These are phyloP conservation scores for Pichia sp. DNA, from an alignment of 1,139 yeast genomes.

Conservation along the genomic window DNA sequence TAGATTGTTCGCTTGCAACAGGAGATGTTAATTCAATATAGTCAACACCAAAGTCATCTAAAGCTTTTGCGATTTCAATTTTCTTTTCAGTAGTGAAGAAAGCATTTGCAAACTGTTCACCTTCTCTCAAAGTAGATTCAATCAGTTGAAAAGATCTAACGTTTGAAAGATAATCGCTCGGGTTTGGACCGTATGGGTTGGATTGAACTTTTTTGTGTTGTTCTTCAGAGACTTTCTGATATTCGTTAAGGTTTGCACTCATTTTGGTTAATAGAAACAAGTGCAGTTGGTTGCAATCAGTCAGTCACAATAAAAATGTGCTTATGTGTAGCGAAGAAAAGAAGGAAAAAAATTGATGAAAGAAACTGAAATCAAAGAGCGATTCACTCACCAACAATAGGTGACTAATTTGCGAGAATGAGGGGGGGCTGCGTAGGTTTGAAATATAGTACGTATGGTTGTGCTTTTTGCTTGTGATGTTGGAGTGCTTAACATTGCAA, in stretches of 20 bases:
- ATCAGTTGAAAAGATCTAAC: slow-evolving; percentile 85
- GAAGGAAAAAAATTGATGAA: background rate
- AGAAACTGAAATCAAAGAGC: background rate
- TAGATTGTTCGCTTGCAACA: slow-evolving; percentile 92
- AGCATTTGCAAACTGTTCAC: slow-evolving; percentile 98
- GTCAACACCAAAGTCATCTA: slow-evolving; percentile 97
- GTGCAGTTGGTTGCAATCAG: too few relatives aligned
- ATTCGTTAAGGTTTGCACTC: slow-evolving; percentile 19
- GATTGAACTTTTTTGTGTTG: slow-evolving; percentile 24
- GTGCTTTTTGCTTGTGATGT: too few relatives aligned
- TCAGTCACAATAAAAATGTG: slow-evolving; percentile 1
- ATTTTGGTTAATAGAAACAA: too few relatives aligned
- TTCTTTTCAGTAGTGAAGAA: slow-evolving; percentile 92
- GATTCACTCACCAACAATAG: too few relatives aligned
- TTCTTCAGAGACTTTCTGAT: slow-evolving; percentile 44
- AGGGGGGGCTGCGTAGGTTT: too few relatives aligned
- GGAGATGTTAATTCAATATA: slow-evolving; percentile 97
- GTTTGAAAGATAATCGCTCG: slow-evolving; percentile 85
- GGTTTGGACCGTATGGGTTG: slow-evolving; percentile 95
- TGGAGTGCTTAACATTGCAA: too few relatives aligned
- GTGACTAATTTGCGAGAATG: too few relatives aligned
- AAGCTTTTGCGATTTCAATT: slow-evolving; percentile 94
- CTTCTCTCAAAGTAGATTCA: slow-evolving; percentile 95
- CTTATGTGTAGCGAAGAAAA: background rate
- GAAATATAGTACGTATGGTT: too few relatives aligned